phyloP scores from a whole-genome alignment of 352 stramenopile species.

The Halophytophthora polymorphica region DNA sequence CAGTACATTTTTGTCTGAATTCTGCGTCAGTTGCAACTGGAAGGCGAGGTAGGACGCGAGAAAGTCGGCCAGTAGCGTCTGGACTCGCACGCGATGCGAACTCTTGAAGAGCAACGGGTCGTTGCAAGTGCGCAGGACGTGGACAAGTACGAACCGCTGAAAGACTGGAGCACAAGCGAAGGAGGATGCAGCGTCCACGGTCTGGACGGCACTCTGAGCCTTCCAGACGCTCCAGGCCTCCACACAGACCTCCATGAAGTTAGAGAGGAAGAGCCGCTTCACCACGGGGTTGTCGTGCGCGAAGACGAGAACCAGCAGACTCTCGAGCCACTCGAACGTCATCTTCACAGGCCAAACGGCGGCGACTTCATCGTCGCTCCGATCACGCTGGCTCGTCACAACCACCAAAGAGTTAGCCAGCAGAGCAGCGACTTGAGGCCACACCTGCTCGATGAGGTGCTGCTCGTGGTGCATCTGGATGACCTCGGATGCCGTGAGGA shows the following conservation, averaged over 20 bases:
- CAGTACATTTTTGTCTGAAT: constrained; percentile 13
- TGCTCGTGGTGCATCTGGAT: constrained; percentile 84
- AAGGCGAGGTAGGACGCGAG: constrained; percentile 38
- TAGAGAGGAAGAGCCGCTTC: constrained; percentile 65
- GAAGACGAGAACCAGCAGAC: constrained; percentile 66
- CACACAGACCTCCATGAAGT: constrained; percentile 57
- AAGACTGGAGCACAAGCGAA: constrained; percentile 47
- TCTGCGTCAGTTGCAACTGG: constrained; percentile 28
- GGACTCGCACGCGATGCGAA: constrained; percentile 32
- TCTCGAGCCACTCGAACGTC: constrained; percentile 77
- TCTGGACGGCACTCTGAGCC: neutral
- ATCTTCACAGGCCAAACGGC: constrained; percentile 52
- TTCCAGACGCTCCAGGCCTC: constrained; percentile 17
- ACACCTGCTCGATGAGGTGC: constrained; percentile 82
- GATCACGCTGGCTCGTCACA: neutral
- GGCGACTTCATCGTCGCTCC: neutral
- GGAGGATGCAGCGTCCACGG: constrained; percentile 22
- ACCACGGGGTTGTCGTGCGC: constrained; percentile 75
- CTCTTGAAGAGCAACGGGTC: constrained; percentile 79
- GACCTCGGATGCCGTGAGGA: constrained; percentile 71
- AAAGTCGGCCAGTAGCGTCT: constrained; percentile 31
- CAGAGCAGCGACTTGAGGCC: constrained; percentile 62
- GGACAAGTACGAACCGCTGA: constrained; percentile 47
- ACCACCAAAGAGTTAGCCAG: constrained; percentile 42
- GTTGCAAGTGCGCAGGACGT: constrained; percentile 55